Evolutionary conservation across 306 rosid genomes (phyloP).

Genomic region (Acmispon strigosus): DNA sequence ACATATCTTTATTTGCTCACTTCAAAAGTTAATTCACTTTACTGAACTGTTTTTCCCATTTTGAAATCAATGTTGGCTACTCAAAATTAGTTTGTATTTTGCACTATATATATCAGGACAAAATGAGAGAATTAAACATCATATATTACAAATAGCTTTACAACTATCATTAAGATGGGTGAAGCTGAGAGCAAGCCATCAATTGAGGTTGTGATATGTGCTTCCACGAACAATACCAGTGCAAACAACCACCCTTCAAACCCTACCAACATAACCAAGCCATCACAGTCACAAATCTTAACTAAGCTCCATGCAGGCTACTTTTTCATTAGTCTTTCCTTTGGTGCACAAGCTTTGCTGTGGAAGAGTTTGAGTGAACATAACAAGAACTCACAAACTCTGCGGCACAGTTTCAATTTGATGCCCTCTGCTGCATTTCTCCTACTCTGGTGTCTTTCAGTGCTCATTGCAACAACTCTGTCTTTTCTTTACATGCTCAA

Average conservation of each 20-base stretch:
- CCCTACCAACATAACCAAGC: neutral
- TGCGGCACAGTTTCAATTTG: constrained; percentile 18
- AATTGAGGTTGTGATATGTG: constrained; percentile 17
- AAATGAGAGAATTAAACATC: neutral
- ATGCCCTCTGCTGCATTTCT: constrained; percentile 28
- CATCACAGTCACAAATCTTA: constrained; percentile 18
- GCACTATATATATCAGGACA: neutral
- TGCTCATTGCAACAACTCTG: constrained; percentile 12
- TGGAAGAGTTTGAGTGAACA: constrained; percentile 42
- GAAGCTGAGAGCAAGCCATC: neutral
- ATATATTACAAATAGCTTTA: neutral
- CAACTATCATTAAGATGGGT: neutral
- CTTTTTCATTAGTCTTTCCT: constrained; percentile 40
- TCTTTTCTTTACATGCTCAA: constrained; percentile 37
- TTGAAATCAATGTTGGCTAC: no score
- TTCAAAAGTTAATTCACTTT: no score
- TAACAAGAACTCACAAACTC: constrained; percentile 20
- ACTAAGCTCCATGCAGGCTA: constrained; percentile 37
- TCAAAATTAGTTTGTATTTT: no score
- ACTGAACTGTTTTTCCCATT: no score
- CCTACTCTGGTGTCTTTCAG: constrained; percentile 38
- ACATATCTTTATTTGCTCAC: no score
- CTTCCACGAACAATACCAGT: neutral
- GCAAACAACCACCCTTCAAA: neutral
- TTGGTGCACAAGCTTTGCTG: constrained; percentile 46